phyloP scores from a whole-genome alignment of 139 green algal genomes.

The Penium margaritaceum region DNA sequence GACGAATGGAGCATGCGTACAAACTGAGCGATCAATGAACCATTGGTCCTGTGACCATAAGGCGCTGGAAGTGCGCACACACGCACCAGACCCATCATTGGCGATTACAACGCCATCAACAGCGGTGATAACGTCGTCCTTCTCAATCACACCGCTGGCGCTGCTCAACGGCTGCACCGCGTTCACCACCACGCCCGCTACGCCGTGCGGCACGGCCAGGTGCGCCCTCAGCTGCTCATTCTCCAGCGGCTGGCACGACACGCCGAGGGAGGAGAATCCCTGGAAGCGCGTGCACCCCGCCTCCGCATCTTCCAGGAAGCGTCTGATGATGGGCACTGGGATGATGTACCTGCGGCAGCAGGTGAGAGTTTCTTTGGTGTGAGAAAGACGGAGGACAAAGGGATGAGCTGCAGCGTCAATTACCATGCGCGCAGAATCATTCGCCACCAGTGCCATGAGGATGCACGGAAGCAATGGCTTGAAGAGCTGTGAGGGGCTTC shows the following conservation, averaged over 20 bases:
- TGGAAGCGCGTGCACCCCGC: conserved; percentile 4
- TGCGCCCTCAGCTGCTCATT: conserved; percentile 58
- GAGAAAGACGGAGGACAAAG: background rate
- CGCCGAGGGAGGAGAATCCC: conserved; percentile 60
- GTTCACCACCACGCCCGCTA: conserved; percentile 65
- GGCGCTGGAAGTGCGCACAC: no score
- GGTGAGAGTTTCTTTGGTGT: background rate
- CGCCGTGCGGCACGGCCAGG: conserved; percentile 52
- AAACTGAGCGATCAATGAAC: no score
- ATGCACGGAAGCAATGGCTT: no score
- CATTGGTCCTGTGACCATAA: no score
- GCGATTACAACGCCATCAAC: conserved; percentile 62
- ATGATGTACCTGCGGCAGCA: conserved; percentile 72
- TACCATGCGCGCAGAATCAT: background rate
- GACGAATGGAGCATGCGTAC: no score
- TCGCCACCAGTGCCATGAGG: no score
- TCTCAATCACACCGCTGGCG: conserved; percentile 41
- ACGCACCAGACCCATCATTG: conserved; percentile 48
- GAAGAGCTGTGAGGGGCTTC: no score
- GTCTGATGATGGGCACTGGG: conserved; percentile 79
- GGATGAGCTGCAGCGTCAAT: background rate
- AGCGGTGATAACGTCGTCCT: conserved; percentile 66
- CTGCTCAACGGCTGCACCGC: conserved; percentile 53
- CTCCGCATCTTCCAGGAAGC: conserved; percentile 84
- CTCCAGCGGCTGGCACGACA: conserved; percentile 66